Evolutionary conservation across 768 basidiomycete genomes (phyloP).

Genomic region (Cystobasidium onofrii): DNA sequence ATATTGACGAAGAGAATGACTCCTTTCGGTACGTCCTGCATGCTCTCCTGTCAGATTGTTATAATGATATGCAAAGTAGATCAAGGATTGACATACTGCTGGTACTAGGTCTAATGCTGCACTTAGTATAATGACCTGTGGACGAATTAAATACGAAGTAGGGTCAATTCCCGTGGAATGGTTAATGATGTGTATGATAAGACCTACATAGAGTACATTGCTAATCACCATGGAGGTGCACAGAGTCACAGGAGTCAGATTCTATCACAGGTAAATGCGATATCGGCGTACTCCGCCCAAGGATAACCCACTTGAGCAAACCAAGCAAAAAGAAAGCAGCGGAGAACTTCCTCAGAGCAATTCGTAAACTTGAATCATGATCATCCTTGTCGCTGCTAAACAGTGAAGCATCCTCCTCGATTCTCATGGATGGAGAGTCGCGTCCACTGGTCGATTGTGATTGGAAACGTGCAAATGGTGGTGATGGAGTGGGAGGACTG

Average conservation of each 20-base stretch:
- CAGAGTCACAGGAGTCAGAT: no score
- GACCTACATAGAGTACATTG: slow-evolving; percentile 17
- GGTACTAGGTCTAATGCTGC: slow-evolving; percentile 84
- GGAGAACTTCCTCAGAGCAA: slow-evolving; percentile 2
- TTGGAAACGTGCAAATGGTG: not conserved
- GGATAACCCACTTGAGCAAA: slow-evolving; percentile 34
- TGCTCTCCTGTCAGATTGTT: no score
- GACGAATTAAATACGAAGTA: not conserved
- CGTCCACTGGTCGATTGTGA: no score
- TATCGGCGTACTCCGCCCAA: no score
- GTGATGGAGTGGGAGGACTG: not conserved
- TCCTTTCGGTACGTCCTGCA: slow-evolving; percentile 48
- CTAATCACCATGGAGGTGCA: not conserved
- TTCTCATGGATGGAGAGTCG: not conserved
- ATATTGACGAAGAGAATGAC: slow-evolving; percentile 95
- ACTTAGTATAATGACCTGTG: slow-evolving; percentile 88
- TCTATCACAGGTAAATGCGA: no score
- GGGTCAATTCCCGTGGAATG: not conserved
- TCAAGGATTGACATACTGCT: slow-evolving; percentile 48
- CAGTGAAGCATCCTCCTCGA: not conserved
- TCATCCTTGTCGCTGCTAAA: not conserved
- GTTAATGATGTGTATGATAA: no score
- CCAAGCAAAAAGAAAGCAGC: slow-evolving; percentile 39
- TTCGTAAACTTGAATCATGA: not conserved
- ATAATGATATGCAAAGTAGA: no score